Evolutionary conservation across 202 grass and related monocot species (phyloP).

Genomic region (Brachypodium distachyon): DNA sequence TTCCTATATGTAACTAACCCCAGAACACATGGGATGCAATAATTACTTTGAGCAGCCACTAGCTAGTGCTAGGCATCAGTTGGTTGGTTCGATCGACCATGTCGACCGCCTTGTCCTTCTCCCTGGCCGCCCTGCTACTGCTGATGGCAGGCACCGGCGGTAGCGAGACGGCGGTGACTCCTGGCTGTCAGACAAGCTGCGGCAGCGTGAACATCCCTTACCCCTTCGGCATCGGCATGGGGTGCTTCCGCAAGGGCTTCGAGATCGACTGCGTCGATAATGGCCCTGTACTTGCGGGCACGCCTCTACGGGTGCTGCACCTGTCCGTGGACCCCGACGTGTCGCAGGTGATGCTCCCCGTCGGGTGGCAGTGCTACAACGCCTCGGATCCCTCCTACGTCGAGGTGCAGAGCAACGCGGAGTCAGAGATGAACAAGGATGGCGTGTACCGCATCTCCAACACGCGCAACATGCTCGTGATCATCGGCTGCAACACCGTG

Average conservation of each 20-base stretch:
- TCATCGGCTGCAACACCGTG: not conserved
- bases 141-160: not conserved
- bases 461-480: not conserved
- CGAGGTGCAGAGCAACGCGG: too few relatives aligned
- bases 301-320: not conserved
- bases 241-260: not conserved
- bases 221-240: conserved; percentile 1
- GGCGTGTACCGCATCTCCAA: not conserved
- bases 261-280: not conserved
- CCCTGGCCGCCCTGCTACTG: not conserved
- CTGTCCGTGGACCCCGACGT: not conserved
- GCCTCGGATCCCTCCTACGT: not conserved
- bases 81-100: not conserved
- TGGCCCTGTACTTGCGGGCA: not conserved
- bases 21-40: too few relatives aligned
- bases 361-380: not conserved
- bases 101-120: not conserved
- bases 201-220: not conserved
- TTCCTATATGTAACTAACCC: too few relatives aligned
- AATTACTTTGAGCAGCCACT: too few relatives aligned
- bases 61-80: not conserved
- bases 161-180: not conserved
- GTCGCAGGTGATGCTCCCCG: not conserved
- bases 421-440: not conserved
- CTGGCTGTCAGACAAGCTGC: not conserved